Evolutionary conservation across 2,329 filamentous ascomycete species (phyloP), one percentile per base, ranked within the genome.

Genomic region (Endoconidiophora laricicola): DNA sequence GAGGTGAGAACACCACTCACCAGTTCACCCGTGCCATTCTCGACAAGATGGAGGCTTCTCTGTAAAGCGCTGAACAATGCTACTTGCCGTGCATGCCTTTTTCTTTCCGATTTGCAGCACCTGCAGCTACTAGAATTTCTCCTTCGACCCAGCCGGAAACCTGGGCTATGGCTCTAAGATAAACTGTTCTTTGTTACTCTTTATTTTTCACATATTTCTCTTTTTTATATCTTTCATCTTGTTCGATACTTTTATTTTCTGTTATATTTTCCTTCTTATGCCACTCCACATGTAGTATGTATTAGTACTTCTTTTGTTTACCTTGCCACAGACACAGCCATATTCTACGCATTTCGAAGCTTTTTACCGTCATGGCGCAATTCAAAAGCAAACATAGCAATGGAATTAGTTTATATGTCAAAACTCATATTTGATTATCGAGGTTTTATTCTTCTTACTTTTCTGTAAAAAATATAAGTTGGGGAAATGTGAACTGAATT

Each of bases 11-110:
- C 62, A 86, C 83, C 60, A 98, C 90, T 56, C 80, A 95, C 69
- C 81, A 96, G 67, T 98, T 96, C 73, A 96, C 91, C 61, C 76
- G 82, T 61, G 88, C 91, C 60, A 84, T 98, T 63, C 76, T 98
- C 63, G 79, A 88, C 72, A 86, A 91, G 76, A 94, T 98, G 87
- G 90, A 96, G 74, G 24, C 48, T 23, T 50, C 48, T 43, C 48
- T 50, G 44, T 53, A 53, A 47, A 50, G 33, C 18, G 26, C 29
- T 23, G 16, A 39, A 46, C 24, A 37, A 40, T 46, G 38, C 24
- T 43, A 24, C 10, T 43, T 33, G 33, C 39, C 47, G 43, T 41
- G 40, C 26, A 29, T 16, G 16, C 36, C 39, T 43, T 43, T 44
- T 26, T 49, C 22, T 46, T 33, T 16, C 40, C 40, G 42, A 43